A percentile compares a stretch with the other conserved stretches of the same genome.
These are phyloP conservation scores for Apophysomyces elegans DNA, from an alignment of 371 early-diverging fungal species.

Conservation along the genomic window DNA sequence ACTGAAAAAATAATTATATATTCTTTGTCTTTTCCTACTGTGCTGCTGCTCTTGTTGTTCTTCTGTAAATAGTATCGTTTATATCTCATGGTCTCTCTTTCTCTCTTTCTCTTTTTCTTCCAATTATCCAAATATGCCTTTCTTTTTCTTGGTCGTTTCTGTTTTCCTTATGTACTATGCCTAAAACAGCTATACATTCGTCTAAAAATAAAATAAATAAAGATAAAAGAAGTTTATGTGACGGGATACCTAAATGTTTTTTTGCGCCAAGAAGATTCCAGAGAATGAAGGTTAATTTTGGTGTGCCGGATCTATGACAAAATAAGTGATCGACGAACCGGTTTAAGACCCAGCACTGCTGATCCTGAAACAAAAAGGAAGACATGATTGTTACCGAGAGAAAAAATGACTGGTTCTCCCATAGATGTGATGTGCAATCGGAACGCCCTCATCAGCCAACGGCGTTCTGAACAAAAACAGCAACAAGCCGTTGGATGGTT, in stretches of 20 bases:
- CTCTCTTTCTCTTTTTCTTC: neutral
- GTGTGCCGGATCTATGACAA: conserved; percentile 4
- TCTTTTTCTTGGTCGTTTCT: neutral
- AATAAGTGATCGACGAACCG: conserved; percentile 8
- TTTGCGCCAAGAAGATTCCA: neutral
- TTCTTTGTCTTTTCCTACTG: neutral
- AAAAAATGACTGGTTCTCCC: neutral
- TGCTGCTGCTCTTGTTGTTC: neutral
- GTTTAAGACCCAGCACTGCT: conserved; percentile 6
- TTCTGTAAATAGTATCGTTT: conserved; percentile 7
- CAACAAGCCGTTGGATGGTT: too few relatives aligned
- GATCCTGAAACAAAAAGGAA: conserved; percentile 4
- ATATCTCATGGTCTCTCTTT: too few relatives aligned
- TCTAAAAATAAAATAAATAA: conserved; percentile 6
- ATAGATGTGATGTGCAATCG: neutral
- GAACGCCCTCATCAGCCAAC: too few relatives aligned
- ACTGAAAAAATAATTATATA: conserved; percentile 13
- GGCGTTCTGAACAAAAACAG: too few relatives aligned
- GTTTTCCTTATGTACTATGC: conserved; percentile 10
- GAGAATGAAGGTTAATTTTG: neutral
- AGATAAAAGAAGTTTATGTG: neutral
- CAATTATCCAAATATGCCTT: neutral
- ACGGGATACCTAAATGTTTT: neutral
- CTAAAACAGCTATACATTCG: neutral
- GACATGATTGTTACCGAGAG: too few relatives aligned